Base-by-base conservation (phyloP, 352 stramenopile genomes). In the Pythium aristosporum region DNA sequence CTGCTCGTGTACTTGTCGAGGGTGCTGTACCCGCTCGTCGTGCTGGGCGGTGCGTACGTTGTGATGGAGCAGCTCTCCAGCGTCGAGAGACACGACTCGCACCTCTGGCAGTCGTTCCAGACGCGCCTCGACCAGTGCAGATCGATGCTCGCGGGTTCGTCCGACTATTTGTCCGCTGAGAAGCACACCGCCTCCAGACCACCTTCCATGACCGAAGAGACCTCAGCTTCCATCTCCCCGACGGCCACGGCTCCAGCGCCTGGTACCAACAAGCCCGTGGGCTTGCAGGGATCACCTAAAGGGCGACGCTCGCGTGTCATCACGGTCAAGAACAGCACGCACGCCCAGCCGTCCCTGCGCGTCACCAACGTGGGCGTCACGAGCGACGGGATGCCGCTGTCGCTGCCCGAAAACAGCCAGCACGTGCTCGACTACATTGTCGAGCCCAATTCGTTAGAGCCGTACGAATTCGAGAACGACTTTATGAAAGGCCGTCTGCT, bases 391-490 rank as follows among this genome's bases (percentile, higher is more conserved):
- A 32, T 55, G n/a, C 67, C 67, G 10, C 44, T 36, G 2, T 32
- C 58, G 30, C 32, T 64, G 32, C 57, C 52, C 7, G 52, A 58
- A n/a, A 20, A 63, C 55, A 69, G 63, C 34, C 55, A 61, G 12
- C 28, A 61, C 16, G 42, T 63, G 5, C 42, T 65, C 16, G 41
- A 69, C 36, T 64, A 60, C 55, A 69, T 75, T 43, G 65, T 80
- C 12, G 37, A 69, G 43, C 66, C 75, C 15, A 80, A 81, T 46
- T 63, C 61, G 3, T 44, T 63, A 1, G 69, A 69, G 48, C 80
- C 81, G 12, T 73, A 87, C 55, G 67, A 61, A n/a, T 92, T 95
- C 34, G 80, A 92, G 67, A 95, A 95, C 67, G 85, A 89, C 10
- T 89, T 88, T 55, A 82, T 91, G 46, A 79, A 74, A 10, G 87